Evolutionary conservation across 148 eudicot species (phyloP), one percentile per base, ranked within the genome.

Genomic region (Talinum fruticosum): DNA sequence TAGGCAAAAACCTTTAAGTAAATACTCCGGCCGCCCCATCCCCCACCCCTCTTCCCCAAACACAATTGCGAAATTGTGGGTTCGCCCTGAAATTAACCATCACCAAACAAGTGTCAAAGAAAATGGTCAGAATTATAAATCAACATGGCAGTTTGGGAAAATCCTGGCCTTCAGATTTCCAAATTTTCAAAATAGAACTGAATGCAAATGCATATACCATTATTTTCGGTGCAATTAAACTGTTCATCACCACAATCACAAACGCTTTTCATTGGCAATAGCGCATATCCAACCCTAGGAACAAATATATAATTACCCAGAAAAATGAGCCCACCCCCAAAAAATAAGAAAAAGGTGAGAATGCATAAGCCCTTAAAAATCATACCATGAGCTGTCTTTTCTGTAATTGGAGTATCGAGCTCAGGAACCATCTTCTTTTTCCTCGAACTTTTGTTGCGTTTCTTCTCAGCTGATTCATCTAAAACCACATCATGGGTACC

Each of bases 381-480:
- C 13, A 8, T 62, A 62, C 66, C 66, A 10, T 62, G 66, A n/a
- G 33, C 66, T 3, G 14, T 28, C 26, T 62, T 28, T 24, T 26
- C 32, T 26, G 2, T 23, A 61, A 15, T 8, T 61, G 66, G 32
- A 26, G 32, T 26, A 61, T 61, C 66, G 26, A 18, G 66, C 33
- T 62, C 33, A 62, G 23, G 0, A 8, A 18, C 16, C 5, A 18
- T 28, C 7, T 62, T 62, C 34, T 62, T 62, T 18, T 24, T 62
- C 66, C 4, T 62, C 4, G 66, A 62, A 6, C 28, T 62, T 62
- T 26, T 62, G 66, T 62, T 10, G 16, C 66, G 12, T 33, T 62
- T 62, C 66, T 62, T 62, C 65, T 51, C 57, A 51, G 66, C 66
- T 62, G 66, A 62, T 26, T 62, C 32, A 62, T 26, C 33, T 12